Evolutionary conservation across 2,329 filamentous ascomycete species (phyloP).

Genomic region (Cercospora janseana): DNA sequence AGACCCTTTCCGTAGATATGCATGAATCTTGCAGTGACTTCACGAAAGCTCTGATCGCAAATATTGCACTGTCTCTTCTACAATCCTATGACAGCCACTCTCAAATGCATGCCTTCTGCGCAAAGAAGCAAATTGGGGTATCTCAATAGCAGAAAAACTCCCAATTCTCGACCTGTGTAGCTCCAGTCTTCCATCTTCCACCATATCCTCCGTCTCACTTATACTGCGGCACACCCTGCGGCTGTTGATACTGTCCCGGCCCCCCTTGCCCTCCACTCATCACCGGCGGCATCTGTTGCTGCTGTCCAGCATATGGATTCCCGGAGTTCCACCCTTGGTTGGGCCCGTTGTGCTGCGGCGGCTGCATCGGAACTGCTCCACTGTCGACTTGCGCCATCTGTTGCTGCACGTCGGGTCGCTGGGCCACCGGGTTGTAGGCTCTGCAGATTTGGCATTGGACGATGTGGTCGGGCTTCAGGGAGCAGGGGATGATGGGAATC

Average conservation of each 20-base stretch:
- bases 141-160: too few relatives aligned
- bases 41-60: too few relatives aligned
- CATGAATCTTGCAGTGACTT: too few relatives aligned
- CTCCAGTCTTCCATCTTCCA: too few relatives aligned
- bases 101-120: too few relatives aligned
- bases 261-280: constrained; percentile 19
- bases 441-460: constrained; percentile 73
- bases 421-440: constrained; percentile 63
- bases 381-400: constrained; percentile 35
- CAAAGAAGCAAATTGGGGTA: too few relatives aligned
- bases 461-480: constrained; percentile 55
- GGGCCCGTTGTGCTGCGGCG: background rate
- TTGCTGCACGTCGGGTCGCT: constrained; percentile 40
- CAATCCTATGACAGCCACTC: too few relatives aligned
- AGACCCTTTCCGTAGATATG: too few relatives aligned
- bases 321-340: too few relatives aligned
- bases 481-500: constrained; percentile 65
- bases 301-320: constrained; percentile 17
- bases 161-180: too few relatives aligned
- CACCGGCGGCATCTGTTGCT: constrained; percentile 21
- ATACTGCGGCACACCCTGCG: constrained; percentile 14
- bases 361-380: constrained; percentile 33
- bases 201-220: constrained; percentile 1
- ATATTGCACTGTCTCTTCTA: too few relatives aligned
- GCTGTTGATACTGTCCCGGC: constrained; percentile 13